Evolutionary conservation across 2,329 filamentous ascomycete species (phyloP), one percentile per base, ranked within the genome.

Genomic region (Capronia americana): DNA sequence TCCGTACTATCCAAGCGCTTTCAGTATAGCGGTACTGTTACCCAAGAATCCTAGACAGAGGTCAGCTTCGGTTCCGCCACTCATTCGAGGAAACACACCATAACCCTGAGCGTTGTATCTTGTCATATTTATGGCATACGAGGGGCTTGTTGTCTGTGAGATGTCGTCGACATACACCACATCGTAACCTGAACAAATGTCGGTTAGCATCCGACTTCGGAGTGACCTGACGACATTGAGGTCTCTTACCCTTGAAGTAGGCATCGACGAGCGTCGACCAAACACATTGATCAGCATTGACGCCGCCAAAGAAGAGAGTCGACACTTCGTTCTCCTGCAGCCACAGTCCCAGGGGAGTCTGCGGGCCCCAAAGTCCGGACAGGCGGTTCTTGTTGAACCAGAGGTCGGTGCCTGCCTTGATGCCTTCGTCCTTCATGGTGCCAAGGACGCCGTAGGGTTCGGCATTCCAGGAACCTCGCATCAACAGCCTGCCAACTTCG

Each of bases 221-320:
- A 4, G 38, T 28, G 23, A 20, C 17, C 14, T 12, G 17, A 53
- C 38, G 23, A 57, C 17, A 28, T 20, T 30, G 11, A 24, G 11
- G 6, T 20, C 23, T 24, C 53, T 53, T 53, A 0, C 85, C 85
- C 64, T 79, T 81, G 71, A 80, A 83, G 70, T 84, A 85, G 2
- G 82, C 84, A 75, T 88, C 85, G 56, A 79, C 77, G 63, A 87
- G 75, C 5, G 84, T 87, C 0, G 84, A 83, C 46, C 83, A 78
- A 17, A 88, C 85, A 71, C 86, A 88, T 73, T 87, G 86, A 74
- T 88, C 85, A 4, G 85, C 87, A 72, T 88, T 88, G n/a, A 87
- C 85, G 0, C 86, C 86, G 0, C 83, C 77, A 69, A 87, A 87
- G 24, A 88, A 72, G 50, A 87, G 73, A 14, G 84, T 87, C 46